phyloP scores from a whole-genome alignment of 805 yeast genomes.

The Ogataea haglerorum region DNA sequence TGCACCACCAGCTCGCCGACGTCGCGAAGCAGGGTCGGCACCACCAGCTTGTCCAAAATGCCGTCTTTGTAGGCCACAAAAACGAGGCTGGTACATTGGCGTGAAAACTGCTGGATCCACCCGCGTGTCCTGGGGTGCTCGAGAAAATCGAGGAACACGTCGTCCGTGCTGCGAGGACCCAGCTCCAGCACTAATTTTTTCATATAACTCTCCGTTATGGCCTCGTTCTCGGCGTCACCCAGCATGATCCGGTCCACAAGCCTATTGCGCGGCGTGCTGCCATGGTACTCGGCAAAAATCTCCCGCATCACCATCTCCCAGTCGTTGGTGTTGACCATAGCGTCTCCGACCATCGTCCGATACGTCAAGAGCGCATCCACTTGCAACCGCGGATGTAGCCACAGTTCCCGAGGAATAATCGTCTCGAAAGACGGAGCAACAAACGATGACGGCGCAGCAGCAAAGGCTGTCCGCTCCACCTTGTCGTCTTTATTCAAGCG shows the following conservation, averaged over 20 bases:
- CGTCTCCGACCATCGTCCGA: conserved; percentile 25
- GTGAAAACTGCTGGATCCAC: conserved; percentile 26
- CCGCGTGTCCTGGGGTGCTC: conserved; percentile 19
- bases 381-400: conserved; percentile 34
- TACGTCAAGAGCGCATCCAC: conserved; percentile 32
- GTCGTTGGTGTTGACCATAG: conserved; percentile 16
- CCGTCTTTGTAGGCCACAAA: conserved; percentile 23
- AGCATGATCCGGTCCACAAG: conserved; percentile 24
- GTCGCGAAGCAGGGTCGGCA: conserved; percentile 24
- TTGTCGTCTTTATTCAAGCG: not conserved
- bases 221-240: not conserved
- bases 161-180: conserved; percentile 4
- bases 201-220: conserved; percentile 6
- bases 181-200: conserved; percentile 19
- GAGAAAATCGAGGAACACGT: conserved; percentile 20
- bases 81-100: conserved; percentile 17
- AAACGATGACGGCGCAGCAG: not conserved
- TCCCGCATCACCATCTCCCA: conserved; percentile 23
- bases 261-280: conserved; percentile 14
- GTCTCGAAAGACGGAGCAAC: conserved; percentile 1
- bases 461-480: not conserved
- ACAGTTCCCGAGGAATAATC: conserved; percentile 27
- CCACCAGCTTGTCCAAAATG: conserved; percentile 23
- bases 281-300: conserved; percentile 30
- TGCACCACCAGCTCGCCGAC: conserved; percentile 25